A percentile compares a stretch with the other conserved stretches of the same genome.
Conservation (phyloP, 2,329 filamentous ascomycete genomes). For the Triangularia setosa region DNA sequence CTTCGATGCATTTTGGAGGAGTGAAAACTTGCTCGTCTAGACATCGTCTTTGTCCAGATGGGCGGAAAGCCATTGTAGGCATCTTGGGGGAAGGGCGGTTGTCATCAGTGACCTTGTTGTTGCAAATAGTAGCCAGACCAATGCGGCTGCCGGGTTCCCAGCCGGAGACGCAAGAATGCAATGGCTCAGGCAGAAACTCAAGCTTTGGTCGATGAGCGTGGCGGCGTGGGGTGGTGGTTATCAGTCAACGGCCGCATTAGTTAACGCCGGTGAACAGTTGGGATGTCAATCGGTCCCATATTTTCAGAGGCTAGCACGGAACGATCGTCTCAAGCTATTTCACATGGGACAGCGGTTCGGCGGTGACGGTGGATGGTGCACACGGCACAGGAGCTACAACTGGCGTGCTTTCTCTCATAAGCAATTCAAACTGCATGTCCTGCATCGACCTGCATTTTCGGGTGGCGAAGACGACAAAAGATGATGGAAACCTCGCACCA, state of each 20-base stretch:
- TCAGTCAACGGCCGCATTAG: neutral
- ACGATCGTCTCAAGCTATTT: neutral
- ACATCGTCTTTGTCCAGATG: too few relatives aligned
- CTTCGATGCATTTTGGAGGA: neutral
- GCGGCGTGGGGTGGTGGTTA: neutral
- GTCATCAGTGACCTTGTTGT: neutral
- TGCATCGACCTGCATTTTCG: neutral
- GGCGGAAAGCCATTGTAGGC: neutral
- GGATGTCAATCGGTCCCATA: neutral
- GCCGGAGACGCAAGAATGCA: neutral
- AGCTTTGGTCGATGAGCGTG: neutral
- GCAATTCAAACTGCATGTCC: neutral
- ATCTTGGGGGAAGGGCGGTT: neutral
- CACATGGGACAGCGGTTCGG: neutral
- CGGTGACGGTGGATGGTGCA: neutral
- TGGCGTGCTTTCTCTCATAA: neutral
- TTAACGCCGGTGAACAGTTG: neutral
- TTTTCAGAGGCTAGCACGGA: neutral
- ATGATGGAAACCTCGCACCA: neutral
- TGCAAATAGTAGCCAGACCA: neutral
- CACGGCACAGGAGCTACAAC: neutral
- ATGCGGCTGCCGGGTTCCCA: neutral
- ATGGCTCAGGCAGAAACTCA: neutral
- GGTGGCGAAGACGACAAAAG: neutral
- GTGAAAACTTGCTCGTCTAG: neutral